Base-by-base conservation (phyloP, 345 rosid species). In the Excoecaria cochinchinensis region DNA sequence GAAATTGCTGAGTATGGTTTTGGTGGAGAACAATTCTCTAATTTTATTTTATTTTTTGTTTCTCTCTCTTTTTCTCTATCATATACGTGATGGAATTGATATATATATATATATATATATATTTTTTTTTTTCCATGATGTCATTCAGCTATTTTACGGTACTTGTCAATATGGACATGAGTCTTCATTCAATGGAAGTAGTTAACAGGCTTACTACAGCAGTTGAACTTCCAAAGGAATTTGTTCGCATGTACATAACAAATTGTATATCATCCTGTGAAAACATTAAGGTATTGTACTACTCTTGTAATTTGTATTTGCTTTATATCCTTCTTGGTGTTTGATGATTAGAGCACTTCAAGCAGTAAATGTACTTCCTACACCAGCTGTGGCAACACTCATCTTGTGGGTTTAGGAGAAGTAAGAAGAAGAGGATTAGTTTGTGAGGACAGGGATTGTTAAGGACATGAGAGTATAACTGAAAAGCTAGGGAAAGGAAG, bases 181-280 rank as follows among this genome's bases (percentile, higher is more conserved):
- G 99, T 82, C 89, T 93, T 55, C 97, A 90, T 82, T 95, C 98
- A 13, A 91, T 93, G 99, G 99, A 95, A 87, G 99, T 95, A 75
- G 98, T 95, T 80, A 95, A 95, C 91, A 81, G 97, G 84, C 99
- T 95, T 62, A 93, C 99, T 46, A 91, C 97, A 70, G 90, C 92
- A 36, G 99, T 95, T 77, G 92, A 90, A 75, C 90, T 95, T 80
- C 98, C 98, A 42, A 93, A 91, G 79, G 98, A 93, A 74, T 95
- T 93, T 76, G 86, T 95, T 16, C 90, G 93, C 78, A 77, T 86
- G 86, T 95, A 95, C 85, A 93, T 93, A 87, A 93, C 97, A 73
- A 95, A 91, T 78, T 95, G 99, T 83, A 93, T 95, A 77, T 87
- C 96, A 42, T 91, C 98, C 50, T 95, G 99, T 73, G 94, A 91